Evolutionary conservation across 2,329 filamentous ascomycete genomes (phyloP).

Genomic region (Ophiognomonia clavigignenti-juglandacearum): DNA sequence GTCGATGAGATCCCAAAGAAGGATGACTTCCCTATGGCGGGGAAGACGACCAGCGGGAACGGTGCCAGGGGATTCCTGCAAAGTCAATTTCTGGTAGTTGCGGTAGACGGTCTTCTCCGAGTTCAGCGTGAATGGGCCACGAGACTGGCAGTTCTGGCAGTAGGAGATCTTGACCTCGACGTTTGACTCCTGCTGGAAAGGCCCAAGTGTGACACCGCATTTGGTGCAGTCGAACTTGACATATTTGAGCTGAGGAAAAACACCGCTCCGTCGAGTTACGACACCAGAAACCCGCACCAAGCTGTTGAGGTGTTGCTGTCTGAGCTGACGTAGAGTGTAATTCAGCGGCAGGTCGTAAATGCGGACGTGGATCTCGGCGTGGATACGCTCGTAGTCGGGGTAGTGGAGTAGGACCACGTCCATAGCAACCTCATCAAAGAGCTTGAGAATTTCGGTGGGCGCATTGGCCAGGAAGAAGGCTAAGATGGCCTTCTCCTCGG

Average conservation of each 20-base stretch:
- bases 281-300: conserved; percentile 92
- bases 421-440: conserved; percentile 96
- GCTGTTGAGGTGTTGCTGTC: conserved; percentile 94
- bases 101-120: conserved; percentile 97
- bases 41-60: conserved; percentile 93
- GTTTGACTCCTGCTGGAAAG: conserved; percentile 96
- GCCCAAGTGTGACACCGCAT: conserved; percentile 85
- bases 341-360: conserved; percentile 92
- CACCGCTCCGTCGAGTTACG: conserved; percentile 87
- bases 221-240: conserved; percentile 97
- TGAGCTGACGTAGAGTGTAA: conserved; percentile 90
- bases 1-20: conserved; percentile 96
- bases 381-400: conserved; percentile 95
- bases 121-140: conserved; percentile 91
- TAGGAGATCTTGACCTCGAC: conserved; percentile 94
- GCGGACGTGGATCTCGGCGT: conserved; percentile 95
- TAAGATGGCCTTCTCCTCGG: conserved; percentile 84
- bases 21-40: conserved; percentile 86
- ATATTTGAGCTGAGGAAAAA: conserved; percentile 97
- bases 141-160: conserved; percentile 93
- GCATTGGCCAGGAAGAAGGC: conserved; percentile 96
- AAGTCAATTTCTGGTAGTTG: conserved; percentile 96
- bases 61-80: conserved; percentile 95
- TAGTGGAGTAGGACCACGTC: conserved; percentile 95
- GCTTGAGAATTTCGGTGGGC: conserved; percentile 88